Evolutionary conservation across 495 filamentous ascomycete genomes (phyloP), one percentile per base, ranked within the genome.

Genomic region (Cenococcum geophilum): DNA sequence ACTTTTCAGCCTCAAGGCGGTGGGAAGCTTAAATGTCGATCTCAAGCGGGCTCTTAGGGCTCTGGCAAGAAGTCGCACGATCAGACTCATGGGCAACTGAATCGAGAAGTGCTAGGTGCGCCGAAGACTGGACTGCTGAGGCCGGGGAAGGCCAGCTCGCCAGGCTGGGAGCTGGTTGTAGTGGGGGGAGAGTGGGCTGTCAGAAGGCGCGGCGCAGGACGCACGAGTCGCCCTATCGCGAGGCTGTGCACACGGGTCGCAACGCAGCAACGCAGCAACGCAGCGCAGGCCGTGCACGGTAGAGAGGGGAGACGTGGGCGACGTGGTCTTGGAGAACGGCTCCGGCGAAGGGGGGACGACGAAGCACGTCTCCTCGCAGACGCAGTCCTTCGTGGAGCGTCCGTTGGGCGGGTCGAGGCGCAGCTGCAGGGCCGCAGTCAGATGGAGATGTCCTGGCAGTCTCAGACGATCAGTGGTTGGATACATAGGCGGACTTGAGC

Each of bases 1-100:
- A 57, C 21, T 45, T 57, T 64, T 68, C 57, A 68, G 61, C 65
- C 61, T 68, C 61, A 64, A 61, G 58, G 58, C 58, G 64, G 64
- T 63, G 64, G 56, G 40, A 45, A 60, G 64, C 56, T 49, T 32
- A 55, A 40, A 22, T 62, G 64, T 59, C 64, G 64, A 67, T 67
- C 64, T 21, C 50, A 27, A 57, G 47, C 64, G 40, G 40, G 40
- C 40, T 45, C 18, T 45, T 2, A 2, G 40, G 40, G 40, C 40
- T 55, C 60, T 61, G 56, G 51, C 60, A 42, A 34, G 45, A 54
- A 37, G 53, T 51, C 27, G 18, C 40, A 45, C 43, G 58, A 53
- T 61, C 52, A 51, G 36, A 55, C 23, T 58, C 64, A 67, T 67
- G 64, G 64, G 64, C 58, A 67, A 62, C 40, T 45, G 40, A 32